A percentile compares a stretch with the other conserved stretches of the same genome.
Conservation (phyloP, 2,329 filamentous ascomycete genomes). For the Epichloe coenophiala region DNA sequence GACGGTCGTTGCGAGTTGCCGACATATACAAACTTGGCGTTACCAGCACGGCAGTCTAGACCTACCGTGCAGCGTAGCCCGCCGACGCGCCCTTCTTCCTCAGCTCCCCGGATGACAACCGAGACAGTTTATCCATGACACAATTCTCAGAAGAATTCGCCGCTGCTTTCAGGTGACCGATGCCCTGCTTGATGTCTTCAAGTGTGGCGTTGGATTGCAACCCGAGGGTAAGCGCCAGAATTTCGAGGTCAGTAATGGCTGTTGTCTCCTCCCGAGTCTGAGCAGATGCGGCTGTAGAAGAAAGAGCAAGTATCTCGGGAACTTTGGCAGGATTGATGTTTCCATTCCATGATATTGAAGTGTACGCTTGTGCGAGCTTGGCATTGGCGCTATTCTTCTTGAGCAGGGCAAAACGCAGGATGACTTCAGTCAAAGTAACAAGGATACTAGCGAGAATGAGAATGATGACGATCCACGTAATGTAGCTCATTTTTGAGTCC, state of each 20-base stretch:
- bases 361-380: conserved; percentile 6
- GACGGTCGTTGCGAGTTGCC: neutral
- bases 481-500: conserved; percentile 87
- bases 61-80: neutral
- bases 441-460: conserved; percentile 84
- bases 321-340: conserved; percentile 6
- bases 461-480: conserved; percentile 97
- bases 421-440: conserved; percentile 82
- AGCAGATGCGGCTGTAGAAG: conserved; percentile 3
- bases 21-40: neutral
- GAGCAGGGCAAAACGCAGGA: conserved; percentile 70
- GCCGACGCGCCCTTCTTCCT: neutral
- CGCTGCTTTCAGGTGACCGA: conserved; percentile 16
- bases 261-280: conserved; percentile 2
- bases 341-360: conserved; percentile 8
- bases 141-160: neutral
- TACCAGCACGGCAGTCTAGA: neutral
- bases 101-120: neutral
- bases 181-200: conserved; percentile 21
- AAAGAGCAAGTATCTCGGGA: conserved; percentile 9
- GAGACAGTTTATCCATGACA: neutral
- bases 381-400: conserved; percentile 12
- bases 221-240: conserved; percentile 21
- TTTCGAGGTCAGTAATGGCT: conserved; percentile 20
- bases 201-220: conserved; percentile 21